Evolutionary conservation across 768 basidiomycete species (phyloP).

Genomic region (Suillus brevipes): DNA sequence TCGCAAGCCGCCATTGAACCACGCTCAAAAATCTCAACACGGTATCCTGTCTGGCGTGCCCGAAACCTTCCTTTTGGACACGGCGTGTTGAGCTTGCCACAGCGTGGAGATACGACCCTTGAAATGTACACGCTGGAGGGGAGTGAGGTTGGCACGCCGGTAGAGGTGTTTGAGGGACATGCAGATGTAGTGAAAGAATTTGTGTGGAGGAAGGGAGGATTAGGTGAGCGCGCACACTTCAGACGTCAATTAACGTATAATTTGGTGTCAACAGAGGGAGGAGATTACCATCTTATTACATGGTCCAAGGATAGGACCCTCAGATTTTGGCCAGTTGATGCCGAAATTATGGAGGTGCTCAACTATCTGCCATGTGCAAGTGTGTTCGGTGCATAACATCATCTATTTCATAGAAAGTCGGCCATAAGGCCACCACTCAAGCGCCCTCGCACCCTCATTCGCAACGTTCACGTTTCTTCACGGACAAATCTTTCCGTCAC

Average conservation of each 20-base stretch:
- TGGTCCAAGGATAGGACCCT: conserved; percentile 92
- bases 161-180: conserved; percentile 84
- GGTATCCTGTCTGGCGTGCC: conserved; percentile 94
- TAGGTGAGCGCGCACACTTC: conserved; percentile 39
- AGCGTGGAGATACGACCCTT: conserved; percentile 79
- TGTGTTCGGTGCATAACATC: conserved; percentile 6
- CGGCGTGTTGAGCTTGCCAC: conserved; percentile 85
- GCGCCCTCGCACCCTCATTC: conserved; percentile 24
- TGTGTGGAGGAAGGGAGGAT: conserved; percentile 81
- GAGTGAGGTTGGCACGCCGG: conserved; percentile 37
- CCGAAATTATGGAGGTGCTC: conserved; percentile 65
- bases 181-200: conserved; percentile 96
- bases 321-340: conserved; percentile 85
- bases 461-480: conserved; percentile 13
- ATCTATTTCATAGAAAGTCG: conserved; percentile 45
- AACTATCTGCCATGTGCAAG: not conserved
- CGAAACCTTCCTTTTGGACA: conserved; percentile 89
- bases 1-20: conserved; percentile 36
- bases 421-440: conserved; percentile 35
- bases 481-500: conserved; percentile 52
- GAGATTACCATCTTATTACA: conserved; percentile 63
- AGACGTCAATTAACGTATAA: not conserved
- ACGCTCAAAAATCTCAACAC: conserved; percentile 59
- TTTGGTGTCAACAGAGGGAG: conserved; percentile 38
- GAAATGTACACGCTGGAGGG: conserved; percentile 69